Base-by-base conservation (phyloP, 768 basidiomycete genomes). In the Cubamyces lactineus region DNA sequence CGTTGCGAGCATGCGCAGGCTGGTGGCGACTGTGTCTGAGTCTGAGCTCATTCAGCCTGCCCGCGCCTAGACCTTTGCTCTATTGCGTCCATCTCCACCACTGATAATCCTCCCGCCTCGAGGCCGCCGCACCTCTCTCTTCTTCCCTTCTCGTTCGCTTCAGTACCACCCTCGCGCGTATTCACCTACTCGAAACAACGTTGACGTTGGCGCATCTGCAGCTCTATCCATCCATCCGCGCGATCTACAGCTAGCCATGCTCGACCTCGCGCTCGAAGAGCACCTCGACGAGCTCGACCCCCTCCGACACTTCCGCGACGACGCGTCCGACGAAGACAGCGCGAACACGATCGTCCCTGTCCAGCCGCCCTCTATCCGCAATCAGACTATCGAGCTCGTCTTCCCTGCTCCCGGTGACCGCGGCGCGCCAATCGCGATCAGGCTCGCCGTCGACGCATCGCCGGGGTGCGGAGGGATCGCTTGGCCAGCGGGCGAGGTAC, bases 401-500 rank as follows among this genome's bases (percentile, higher is more conserved):
- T 78, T 79, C 61, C 74, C 87, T 46, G 74, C 80, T 0, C 75
- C 77, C 49, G 64, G 73, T 24, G 50, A 62, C 24, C 23, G 48
- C 46, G 57, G 40, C 62, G 43, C 40, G 50, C 71, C 74, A 23
- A 65, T 88, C 59, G 61, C 71, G 3, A 77, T 87, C 58, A 74
- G 74, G 45, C 81, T 96, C 41, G 76, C 79, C 21, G 82, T 95
- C 3, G 92, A 96, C 72, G 86, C 93, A 8, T 79, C 86, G 45
- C 91, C 92, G 17, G 95, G 95, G 1, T 97, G 95, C 72, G 95
- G 95, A 15, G 95, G 95, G 5, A 84, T 95, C 41, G 87, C 91
- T 2, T 96, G 95, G 95, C 92, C 92, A 4, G 92, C 94, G 8
- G 95, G 94, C 66, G 86, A 93, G 83, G 94, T 94, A 67, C 67